Evolutionary conservation across 768 basidiomycete species (phyloP).

Genomic region (Boletus bicolor): DNA sequence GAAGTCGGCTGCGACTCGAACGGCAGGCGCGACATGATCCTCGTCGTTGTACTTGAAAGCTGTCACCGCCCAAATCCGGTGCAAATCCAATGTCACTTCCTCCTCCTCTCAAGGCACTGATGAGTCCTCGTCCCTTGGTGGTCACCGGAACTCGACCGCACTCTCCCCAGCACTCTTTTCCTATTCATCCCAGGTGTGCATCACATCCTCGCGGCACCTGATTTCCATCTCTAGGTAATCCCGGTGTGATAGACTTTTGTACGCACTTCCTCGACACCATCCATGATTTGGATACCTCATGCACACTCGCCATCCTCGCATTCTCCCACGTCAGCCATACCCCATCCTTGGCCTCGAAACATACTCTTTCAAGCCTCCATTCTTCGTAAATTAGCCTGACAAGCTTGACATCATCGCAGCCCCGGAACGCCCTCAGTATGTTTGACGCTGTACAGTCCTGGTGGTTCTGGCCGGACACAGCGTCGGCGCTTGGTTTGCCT

Average conservation of each 20-base stretch:
- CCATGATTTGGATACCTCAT: conserved; percentile 33
- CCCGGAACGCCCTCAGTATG: conserved; percentile 53
- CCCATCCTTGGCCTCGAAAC: conserved; percentile 29
- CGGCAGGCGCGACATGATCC: conserved; percentile 43
- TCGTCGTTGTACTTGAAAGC: conserved; percentile 7
- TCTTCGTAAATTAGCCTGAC: conserved; percentile 35
- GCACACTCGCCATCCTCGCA: conserved; percentile 50
- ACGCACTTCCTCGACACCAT: conserved; percentile 57
- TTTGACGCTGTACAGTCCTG: conserved; percentile 41
- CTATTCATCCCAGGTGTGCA: conserved; percentile 49
- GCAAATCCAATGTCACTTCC: conserved; percentile 4
- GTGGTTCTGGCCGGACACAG: conserved; percentile 63
- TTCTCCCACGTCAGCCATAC: conserved; percentile 67
- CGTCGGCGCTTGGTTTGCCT: conserved; percentile 66
- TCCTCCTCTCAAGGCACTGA: conserved; percentile 10
- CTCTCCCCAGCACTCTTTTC: conserved; percentile 33
- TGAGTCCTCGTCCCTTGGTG: conserved; percentile 52
- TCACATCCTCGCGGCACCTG: neutral
- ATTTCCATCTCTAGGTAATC: conserved; percentile 38
- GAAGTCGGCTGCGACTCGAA: conserved; percentile 29
- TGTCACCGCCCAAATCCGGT: conserved; percentile 2
- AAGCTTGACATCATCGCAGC: conserved; percentile 35
- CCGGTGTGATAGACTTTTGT: conserved; percentile 68
- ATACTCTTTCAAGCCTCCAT: conserved; percentile 5
- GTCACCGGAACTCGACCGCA: conserved; percentile 28